phyloP scores from a whole-genome alignment of 306 rosid genomes.

The Vigna mungo region DNA sequence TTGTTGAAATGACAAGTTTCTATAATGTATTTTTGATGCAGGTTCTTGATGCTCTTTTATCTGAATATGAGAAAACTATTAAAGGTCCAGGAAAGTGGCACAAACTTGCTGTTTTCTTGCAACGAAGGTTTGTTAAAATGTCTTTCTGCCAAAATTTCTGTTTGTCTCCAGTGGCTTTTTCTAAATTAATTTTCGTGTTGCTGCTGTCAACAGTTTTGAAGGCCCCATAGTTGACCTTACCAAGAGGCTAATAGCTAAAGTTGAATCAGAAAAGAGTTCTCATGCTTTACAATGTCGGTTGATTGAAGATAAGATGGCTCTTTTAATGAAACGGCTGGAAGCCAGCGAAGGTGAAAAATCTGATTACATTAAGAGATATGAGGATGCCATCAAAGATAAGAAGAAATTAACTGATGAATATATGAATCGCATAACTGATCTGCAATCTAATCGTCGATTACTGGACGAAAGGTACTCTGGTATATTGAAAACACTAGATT shows the following conservation, averaged over 20 bases:
- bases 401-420: conserved; percentile 86
- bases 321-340: conserved; percentile 83
- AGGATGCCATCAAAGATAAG: conserved; percentile 87
- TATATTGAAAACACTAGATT: conserved; percentile 72
- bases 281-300: conserved; percentile 70
- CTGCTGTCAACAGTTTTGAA: conserved; percentile 68
- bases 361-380: conserved; percentile 81
- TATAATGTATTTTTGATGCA: conserved; percentile 45
- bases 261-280: conserved; percentile 80
- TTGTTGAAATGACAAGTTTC: conserved; percentile 32
- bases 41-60: conserved; percentile 90
- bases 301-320: conserved; percentile 73
- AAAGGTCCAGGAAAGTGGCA: conserved; percentile 96
- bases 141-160: not conserved
- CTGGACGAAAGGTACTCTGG: conserved; percentile 73
- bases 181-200: conserved; percentile 9
- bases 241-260: conserved; percentile 75
- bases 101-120: conserved; percentile 74
- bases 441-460: conserved; percentile 81
- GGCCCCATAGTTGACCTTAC: conserved; percentile 81
- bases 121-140: conserved; percentile 70
- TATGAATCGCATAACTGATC: conserved; percentile 74
- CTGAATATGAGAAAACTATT: conserved; percentile 76
- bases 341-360: conserved; percentile 78
- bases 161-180: not conserved